A percentile compares a stretch with the other conserved stretches of the same genome.
Conservation (phyloP, 441 rosid species). For the Adansonia gregorii region DNA sequence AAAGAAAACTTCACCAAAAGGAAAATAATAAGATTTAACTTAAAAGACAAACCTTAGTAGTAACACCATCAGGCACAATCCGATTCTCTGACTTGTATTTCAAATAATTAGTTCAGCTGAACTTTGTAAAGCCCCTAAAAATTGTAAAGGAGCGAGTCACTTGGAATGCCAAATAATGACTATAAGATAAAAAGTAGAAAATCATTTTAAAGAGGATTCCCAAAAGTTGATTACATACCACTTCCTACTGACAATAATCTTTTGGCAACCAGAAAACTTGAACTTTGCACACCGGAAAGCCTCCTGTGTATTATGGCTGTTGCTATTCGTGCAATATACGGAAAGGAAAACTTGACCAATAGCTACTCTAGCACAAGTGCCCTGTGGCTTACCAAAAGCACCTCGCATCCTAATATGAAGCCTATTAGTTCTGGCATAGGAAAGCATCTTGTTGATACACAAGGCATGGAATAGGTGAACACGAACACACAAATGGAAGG, state of each 20-base stretch:
- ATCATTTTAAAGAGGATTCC: not conserved
- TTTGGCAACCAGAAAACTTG: slow-evolving; percentile 90
- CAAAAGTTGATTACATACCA: slow-evolving; percentile 30
- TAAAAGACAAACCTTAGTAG: slow-evolving; percentile 66
- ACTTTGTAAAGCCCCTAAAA: slow-evolving; percentile 89
- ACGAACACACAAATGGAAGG: slow-evolving; percentile 39
- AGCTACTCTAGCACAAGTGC: slow-evolving; percentile 60
- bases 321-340: slow-evolving; percentile 79
- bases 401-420: slow-evolving; percentile 46
- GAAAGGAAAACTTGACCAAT: slow-evolving; percentile 89
- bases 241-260: slow-evolving; percentile 82
- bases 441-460: slow-evolving; percentile 49
- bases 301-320: slow-evolving; percentile 75
- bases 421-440: slow-evolving; percentile 40
- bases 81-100: slow-evolving; percentile 68
- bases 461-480: slow-evolving; percentile 49
- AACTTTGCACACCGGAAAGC: slow-evolving; percentile 87
- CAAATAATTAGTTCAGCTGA: slow-evolving; percentile 68
- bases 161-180: not conserved
- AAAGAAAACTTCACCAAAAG: not conserved
- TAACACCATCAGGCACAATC: slow-evolving; percentile 83
- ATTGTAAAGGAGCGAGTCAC: not conserved
- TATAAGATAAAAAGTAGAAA: not conserved
- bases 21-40: not conserved
- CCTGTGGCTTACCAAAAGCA: slow-evolving; percentile 66